Percentiles rank a stretch among this genome's conserved stretches.
Conservation (phyloP, 2,329 filamentous ascomycete genomes). For the Purpureocillium takamizusanense region DNA sequence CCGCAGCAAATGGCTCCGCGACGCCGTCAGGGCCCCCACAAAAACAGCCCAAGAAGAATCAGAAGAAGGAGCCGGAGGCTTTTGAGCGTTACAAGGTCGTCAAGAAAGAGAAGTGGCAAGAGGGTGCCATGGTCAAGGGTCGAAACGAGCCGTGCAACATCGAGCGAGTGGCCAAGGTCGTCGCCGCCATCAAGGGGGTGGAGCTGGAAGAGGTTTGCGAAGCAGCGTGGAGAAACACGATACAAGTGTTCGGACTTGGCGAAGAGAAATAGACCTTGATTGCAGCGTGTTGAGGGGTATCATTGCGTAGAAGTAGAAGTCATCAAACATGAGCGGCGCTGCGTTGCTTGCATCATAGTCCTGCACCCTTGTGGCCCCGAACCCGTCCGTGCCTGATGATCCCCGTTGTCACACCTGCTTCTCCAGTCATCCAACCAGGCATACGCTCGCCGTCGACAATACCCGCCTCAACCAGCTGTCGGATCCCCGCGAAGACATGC, state of each 20-base stretch:
- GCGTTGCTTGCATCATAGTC: conserved; percentile 25
- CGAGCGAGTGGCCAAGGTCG: conserved; percentile 74
- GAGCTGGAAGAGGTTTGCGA: conserved; percentile 76
- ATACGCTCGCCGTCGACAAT: conserved; percentile 67
- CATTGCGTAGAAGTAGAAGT: conserved; percentile 13
- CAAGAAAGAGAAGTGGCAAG: conserved; percentile 92
- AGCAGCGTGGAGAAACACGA: conserved; percentile 75
- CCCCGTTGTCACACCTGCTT: conserved; percentile 69
- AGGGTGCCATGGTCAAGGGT: conserved; percentile 85
- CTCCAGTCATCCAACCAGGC: conserved; percentile 88
- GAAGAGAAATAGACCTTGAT: conserved; percentile 14
- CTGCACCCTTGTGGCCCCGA: conserved; percentile 46
- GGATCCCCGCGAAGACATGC: conserved; percentile 74
- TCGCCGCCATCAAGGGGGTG: conserved; percentile 78
- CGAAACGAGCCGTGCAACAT: conserved; percentile 90
- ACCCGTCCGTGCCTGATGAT: conserved; percentile 60
- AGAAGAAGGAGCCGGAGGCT: conserved; percentile 55
- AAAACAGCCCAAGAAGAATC: conserved; percentile 29
- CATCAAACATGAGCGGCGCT: conserved; percentile 1
- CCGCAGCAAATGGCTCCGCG: conserved; percentile 4
- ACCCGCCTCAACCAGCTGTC: conserved; percentile 68
- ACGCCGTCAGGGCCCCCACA: conserved; percentile 12
- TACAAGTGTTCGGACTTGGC: conserved; percentile 66
- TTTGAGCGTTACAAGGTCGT: conserved; percentile 70
- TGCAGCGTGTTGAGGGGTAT: conserved; percentile 14